phyloP scores from a whole-genome alignment of 225 moss, liverwort and hornwort species.

The Bryum argenteum region DNA sequence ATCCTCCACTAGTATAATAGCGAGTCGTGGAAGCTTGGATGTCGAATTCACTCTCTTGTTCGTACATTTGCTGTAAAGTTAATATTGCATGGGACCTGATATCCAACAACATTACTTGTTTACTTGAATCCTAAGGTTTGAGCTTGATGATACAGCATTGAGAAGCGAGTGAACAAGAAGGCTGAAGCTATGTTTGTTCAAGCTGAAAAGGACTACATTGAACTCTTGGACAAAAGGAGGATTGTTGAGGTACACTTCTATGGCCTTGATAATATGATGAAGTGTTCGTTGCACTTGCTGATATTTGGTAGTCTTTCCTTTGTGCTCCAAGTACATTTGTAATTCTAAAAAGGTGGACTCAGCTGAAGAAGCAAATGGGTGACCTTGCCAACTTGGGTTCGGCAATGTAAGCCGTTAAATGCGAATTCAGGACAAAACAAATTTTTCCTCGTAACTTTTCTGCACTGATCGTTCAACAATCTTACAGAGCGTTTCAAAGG shows the following conservation, averaged over 20 bases:
- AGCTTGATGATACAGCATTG: constrained; percentile 65
- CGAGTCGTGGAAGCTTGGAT: not conserved
- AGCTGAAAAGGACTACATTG: constrained; percentile 94
- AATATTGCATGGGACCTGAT: not conserved
- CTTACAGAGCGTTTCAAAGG: not conserved
- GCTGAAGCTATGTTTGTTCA: constrained; percentile 93
- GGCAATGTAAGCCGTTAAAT: not conserved
- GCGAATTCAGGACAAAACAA: not conserved
- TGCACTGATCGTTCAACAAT: not conserved
- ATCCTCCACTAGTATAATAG: not conserved
- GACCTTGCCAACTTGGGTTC: not conserved
- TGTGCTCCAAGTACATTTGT: not conserved
- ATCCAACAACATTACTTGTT: not conserved
- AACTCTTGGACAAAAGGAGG: constrained; percentile 72
- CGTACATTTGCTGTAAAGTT: constrained; percentile 19
- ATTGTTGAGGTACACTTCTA: constrained; percentile 76
- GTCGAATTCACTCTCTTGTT: constrained; percentile 3
- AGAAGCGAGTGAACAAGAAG: constrained; percentile 97
- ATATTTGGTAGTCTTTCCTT: not conserved
- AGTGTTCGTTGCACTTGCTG: constrained; percentile 11
- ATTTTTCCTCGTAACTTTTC: not conserved
- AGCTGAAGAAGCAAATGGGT: not conserved
- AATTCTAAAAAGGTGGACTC: constrained; percentile 12
- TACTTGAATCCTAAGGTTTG: constrained; percentile 7
- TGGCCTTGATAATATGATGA: constrained; percentile 3